These are phyloP conservation scores for Mortierella antarctica DNA, from an alignment of 192 early-diverging fungal species.

Conservation along the genomic window DNA sequence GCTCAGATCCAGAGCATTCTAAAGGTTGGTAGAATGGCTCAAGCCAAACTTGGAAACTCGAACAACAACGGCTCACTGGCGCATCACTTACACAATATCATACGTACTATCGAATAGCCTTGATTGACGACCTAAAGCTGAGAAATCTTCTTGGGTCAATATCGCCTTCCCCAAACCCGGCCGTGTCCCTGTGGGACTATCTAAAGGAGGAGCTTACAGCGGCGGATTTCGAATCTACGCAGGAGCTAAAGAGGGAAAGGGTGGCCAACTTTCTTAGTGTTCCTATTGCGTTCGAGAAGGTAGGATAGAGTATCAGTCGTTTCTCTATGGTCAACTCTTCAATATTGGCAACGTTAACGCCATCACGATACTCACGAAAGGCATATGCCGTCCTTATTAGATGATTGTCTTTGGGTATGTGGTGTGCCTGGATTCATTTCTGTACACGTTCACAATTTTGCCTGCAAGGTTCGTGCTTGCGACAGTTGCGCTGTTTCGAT, in stretches of 20 bases:
- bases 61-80: neutral
- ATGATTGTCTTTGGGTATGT: conserved; percentile 91
- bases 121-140: conserved; percentile 31
- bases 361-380: neutral
- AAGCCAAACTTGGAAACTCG: neutral
- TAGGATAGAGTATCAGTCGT: conserved; percentile 11
- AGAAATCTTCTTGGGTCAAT: conserved; percentile 39
- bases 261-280: conserved; percentile 89
- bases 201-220: conserved; percentile 71
- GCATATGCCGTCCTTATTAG: conserved; percentile 36
- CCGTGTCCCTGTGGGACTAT: conserved; percentile 64
- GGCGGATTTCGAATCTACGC: conserved; percentile 74
- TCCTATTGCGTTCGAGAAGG: conserved; percentile 91
- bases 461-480: conserved; percentile 88
- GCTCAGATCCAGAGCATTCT: conserved; percentile 2
- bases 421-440: conserved; percentile 94
- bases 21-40: neutral
- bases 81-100: neutral
- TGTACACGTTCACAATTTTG: conserved; percentile 95
- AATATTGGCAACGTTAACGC: neutral
- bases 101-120: neutral
- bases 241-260: conserved; percentile 88
- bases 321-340: neutral
- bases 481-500: conserved; percentile 53
- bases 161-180: conserved; percentile 16